Conservation (phyloP, 345 rosid species). For the Eucalyptus marginata region DNA sequence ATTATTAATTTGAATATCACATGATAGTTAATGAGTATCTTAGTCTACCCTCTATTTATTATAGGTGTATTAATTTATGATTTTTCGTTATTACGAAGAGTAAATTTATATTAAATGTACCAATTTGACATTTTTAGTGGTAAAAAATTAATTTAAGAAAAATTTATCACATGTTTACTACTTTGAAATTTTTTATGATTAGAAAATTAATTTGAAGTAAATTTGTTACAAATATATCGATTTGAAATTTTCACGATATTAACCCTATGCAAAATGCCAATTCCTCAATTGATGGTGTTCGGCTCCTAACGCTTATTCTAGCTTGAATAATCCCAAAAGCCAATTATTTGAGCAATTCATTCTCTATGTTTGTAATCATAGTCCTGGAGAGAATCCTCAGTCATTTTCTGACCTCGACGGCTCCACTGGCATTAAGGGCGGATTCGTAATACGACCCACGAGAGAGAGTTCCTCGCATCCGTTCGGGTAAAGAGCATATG, state of each 20-base stretch:
- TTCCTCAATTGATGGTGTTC: no score
- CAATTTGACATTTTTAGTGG: accelerated
- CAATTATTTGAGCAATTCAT: neutral
- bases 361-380: neutral
- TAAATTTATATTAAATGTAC: accelerated
- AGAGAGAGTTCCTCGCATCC: neutral
- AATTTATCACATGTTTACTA: accelerated
- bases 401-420: neutral
- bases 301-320: neutral
- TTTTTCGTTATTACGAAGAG: accelerated
- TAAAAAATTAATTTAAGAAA: accelerated
- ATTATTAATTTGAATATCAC: accelerated
- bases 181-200: accelerated
- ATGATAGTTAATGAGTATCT: accelerated
- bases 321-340: neutral
- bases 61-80: accelerated
- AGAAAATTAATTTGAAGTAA: accelerated
- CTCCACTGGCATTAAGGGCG: neutral
- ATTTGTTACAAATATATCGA: accelerated
- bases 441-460: neutral
- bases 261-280: no score
- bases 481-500: neutral
- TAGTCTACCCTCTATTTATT: no score
- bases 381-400: accelerated
- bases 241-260: no score